Evolutionary conservation across 2,329 filamentous ascomycete species (phyloP), one percentile per base, ranked within the genome.

Genomic region (Scedosporium aurantiacum): DNA sequence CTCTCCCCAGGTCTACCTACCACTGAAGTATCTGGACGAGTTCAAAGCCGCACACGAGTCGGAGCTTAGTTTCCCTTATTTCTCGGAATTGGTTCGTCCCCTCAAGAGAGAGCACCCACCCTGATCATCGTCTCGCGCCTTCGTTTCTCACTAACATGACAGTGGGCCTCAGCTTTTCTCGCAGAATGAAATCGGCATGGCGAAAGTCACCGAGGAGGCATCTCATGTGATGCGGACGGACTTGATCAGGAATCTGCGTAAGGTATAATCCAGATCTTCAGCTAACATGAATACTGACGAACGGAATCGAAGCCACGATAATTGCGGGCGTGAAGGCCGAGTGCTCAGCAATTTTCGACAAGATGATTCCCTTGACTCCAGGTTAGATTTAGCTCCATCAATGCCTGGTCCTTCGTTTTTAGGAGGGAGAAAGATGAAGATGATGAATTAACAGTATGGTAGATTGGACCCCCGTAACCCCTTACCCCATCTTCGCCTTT

Each of bases 121-220:
- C 18, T 5, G 21, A 23, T 7, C 21, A 25, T 55, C 52, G 52
- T 10, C 21, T 18, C 16, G 6, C 45, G 4, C n/a, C 45, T 16
- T 25, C 27, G 10, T 16, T 28, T 40, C 2, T 40, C 23, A 18
- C 55, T 57, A 37, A 57, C 55, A 23, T 18, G 50, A 27, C 12
- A 32, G 6, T 5, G 16, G 41, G 57, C 23, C 37, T 12, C 14
- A 58, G 57, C 57, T 58, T 37, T 58, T 58, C 27, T 58, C 57
- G n/a, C 57, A 58, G 27, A 58, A 58, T 58, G 57, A 58, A 45
- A 58, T 58, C 25, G 57, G 57, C 37, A 58, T 58, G 57, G 57
- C 57, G n/a, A 58, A 58, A 16, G 57, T 58, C 40, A 58, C 57
- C n/a, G 57, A 58, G 57, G 57, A 58, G 21, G 57, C 57, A 23